These are phyloP conservation scores for Lipomyces mesembrius DNA, from an alignment of 805 yeast genomes.

Conservation along the genomic window DNA sequence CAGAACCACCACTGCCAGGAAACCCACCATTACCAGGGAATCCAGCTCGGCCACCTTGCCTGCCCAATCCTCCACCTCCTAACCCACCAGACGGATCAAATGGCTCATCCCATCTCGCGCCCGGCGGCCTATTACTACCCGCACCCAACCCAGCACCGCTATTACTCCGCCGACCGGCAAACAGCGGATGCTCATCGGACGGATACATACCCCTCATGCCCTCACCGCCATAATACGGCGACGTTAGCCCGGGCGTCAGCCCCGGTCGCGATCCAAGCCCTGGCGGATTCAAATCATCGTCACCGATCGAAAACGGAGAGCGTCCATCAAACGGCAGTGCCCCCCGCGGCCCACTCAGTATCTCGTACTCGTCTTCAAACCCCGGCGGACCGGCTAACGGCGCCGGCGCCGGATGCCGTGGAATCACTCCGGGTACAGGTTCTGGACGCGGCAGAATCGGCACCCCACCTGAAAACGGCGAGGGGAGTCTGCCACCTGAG, in stretches of 20 bases:
- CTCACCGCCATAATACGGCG: conserved; percentile 19
- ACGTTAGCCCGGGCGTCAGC: conserved; percentile 40
- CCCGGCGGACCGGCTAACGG: conserved; percentile 47
- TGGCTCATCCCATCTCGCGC: conserved; percentile 51
- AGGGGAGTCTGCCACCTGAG: conserved; percentile 5
- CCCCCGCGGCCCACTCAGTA: conserved; percentile 31
- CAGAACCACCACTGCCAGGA: conserved; percentile 24
- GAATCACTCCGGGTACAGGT: conserved; percentile 12
- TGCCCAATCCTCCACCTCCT: conserved; percentile 1
- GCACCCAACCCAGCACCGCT: conserved; percentile 28
- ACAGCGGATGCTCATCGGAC: conserved; percentile 36
- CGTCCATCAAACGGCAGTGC: conserved; percentile 11
- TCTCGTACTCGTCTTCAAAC: conserved; percentile 52
- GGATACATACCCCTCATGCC: conserved; percentile 39
- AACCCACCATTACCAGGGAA: conserved; percentile 4
- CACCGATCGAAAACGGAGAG: conserved; percentile 45
- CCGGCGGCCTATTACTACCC: conserved; percentile 44
- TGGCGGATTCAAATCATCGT: conserved; percentile 49
- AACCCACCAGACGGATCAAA: conserved; percentile 35
- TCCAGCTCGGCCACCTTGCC: conserved; percentile 6
- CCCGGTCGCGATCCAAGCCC: conserved; percentile 48
- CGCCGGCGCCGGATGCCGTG: conserved; percentile 26
- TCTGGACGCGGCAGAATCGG: conserved; percentile 5
- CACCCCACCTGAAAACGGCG: not conserved
- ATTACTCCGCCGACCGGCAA: conserved; percentile 37